Conservation (phyloP, 495 filamentous ascomycete genomes). For the Sporormia fimetaria region DNA sequence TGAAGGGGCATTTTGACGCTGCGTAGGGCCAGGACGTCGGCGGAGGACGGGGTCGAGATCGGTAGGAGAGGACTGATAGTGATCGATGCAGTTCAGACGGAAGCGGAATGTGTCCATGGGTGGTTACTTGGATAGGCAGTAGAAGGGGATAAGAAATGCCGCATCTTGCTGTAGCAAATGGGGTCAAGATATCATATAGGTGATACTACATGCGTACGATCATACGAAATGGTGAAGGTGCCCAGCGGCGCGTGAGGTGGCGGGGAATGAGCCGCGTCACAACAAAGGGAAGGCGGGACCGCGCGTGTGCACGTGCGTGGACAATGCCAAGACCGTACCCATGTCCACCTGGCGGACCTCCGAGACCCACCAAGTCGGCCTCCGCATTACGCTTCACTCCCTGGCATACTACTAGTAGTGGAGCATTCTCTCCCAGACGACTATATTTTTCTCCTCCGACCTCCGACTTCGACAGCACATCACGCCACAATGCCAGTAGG, state of each 20-base stretch:
- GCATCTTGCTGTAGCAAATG: conserved; percentile 9
- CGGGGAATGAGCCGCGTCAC: too few relatives aligned
- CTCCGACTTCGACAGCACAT: background rate
- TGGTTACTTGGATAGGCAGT: conserved; percentile 1
- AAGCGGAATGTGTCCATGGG: conserved; percentile 52
- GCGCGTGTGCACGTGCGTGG: too few relatives aligned
- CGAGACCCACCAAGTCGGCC: too few relatives aligned
- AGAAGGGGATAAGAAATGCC: conserved; percentile 6
- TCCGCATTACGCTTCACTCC: too few relatives aligned
- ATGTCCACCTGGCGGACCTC: too few relatives aligned
- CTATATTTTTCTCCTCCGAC: too few relatives aligned
- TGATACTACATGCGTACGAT: background rate
- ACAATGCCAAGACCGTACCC: too few relatives aligned
- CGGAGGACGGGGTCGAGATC: conserved; percentile 72
- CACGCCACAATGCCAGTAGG: conserved; percentile 29
- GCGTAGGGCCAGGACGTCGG: conserved; percentile 40
- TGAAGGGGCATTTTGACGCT: conserved; percentile 47
- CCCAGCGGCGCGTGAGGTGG: too few relatives aligned
- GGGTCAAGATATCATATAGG: too few relatives aligned
- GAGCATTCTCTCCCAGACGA: background rate
- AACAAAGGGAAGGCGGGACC: too few relatives aligned
- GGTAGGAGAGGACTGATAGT: conserved; percentile 71
- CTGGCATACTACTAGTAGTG: too few relatives aligned
- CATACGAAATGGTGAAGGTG: background rate
- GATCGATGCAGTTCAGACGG: conserved; percentile 87